phyloP scores from a whole-genome alignment of 768 basidiomycete genomes.

The Clitopilus passeckerianus region DNA sequence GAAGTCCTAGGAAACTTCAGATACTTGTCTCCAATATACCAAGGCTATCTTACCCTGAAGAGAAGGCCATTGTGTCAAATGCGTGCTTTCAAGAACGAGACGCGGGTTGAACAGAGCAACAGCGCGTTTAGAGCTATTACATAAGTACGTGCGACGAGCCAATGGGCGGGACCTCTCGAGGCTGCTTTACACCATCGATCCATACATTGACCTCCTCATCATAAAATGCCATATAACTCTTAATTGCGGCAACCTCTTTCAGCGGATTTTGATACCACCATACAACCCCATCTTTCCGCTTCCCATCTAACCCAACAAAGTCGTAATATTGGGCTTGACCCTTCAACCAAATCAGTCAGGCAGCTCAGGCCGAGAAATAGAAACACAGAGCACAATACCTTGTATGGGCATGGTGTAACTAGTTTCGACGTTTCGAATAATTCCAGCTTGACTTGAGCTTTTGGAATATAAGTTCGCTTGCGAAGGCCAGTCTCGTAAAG shows the following conservation, averaged over 20 bases:
- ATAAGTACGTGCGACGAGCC: neutral
- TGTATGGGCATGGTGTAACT: slow-evolving; percentile 56
- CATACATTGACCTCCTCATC: slow-evolving; percentile 68
- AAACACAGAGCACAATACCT: slow-evolving; percentile 31
- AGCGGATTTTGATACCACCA: slow-evolving; percentile 62
- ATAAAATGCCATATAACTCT: slow-evolving; percentile 53
- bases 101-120: neutral
- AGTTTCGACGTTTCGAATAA: slow-evolving; percentile 42
- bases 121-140: neutral
- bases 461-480: slow-evolving; percentile 57
- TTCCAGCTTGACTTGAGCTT: slow-evolving; percentile 48
- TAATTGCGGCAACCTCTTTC: slow-evolving; percentile 44
- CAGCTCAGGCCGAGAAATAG: neutral
- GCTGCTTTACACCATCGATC: slow-evolving; percentile 53
- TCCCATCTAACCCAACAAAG: slow-evolving; percentile 39
- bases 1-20: neutral
- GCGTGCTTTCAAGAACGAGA: neutral
- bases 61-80: neutral
- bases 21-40: neutral
- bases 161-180: slow-evolving; percentile 11
- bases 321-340: slow-evolving; percentile 58
- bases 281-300: slow-evolving; percentile 41
- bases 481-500: slow-evolving; percentile 56
- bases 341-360: slow-evolving; percentile 22
- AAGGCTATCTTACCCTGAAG: neutral